Evolutionary conservation across 2,329 filamentous ascomycete species (phyloP), one percentile per base, ranked within the genome.

Genomic region (Claviceps monticola): DNA sequence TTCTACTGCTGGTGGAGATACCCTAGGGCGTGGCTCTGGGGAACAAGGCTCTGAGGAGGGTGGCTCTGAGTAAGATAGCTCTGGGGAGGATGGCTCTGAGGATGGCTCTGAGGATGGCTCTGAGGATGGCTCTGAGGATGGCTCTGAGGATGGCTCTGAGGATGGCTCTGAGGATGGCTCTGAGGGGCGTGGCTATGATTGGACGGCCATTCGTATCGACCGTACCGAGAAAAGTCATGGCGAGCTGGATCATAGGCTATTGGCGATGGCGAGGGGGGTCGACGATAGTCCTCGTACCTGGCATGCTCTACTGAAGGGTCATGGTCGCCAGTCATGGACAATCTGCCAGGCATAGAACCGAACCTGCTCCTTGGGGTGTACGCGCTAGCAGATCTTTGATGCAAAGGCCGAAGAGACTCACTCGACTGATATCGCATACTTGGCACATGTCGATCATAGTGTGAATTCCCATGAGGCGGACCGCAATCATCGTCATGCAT

Each of bases 311-410:
- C 13, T 7, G 54, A 11, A 34, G 29, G 50, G 2, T 42, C 45
- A 17, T 53, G 51, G 23, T 50, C 53, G 13, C 59, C 56, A 5
- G 56, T 59, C 42, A 57, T 60, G n/a, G 55, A 55, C 11, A 57
- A 54, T 2, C 59, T 55, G n/a, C 53, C 44, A 8, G 48, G 47
- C 2, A 54, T 46, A 4, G 49, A 48, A 16, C 43, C 42, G 38
- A 51, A 42, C 14, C 56, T 57, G 29, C 46, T 57, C 17, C 51
- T 49, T 6, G 55, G 54, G 2, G 55, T 55, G 42, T 54, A 59
- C 4, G 57, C 57, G 38, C 59, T 62, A 19, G 56, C 53, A 23
- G 58, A 61, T 19, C 59, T 55, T 50, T 59, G 56, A 46, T 61
- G 61, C 44, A 52, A 53, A 19, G 53, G 55, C n/a, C 57, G 59